Conservation (phyloP, 306 rosid species). For the Trifolium repens region DNA sequence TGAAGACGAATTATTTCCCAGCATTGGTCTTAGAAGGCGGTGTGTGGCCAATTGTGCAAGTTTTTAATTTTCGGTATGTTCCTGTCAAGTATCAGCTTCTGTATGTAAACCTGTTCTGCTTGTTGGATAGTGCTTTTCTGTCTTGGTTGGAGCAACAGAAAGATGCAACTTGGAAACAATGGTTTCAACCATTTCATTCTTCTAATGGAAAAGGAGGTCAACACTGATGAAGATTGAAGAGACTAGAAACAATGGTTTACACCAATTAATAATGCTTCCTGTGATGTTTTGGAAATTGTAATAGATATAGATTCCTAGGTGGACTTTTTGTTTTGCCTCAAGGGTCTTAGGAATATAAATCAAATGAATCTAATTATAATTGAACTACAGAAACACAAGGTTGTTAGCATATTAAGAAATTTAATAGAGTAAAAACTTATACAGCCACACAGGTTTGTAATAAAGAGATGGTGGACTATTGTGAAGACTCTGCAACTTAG, state of each 20-base stretch:
- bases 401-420: too few species aligned
- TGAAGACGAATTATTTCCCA: constrained; percentile 73
- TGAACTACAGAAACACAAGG: neutral
- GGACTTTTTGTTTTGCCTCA: neutral
- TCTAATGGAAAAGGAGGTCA: constrained; percentile 52
- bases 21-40: constrained; percentile 79
- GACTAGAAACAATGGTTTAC: neutral
- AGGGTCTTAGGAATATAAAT: neutral
- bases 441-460: too few species aligned
- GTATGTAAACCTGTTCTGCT: constrained; percentile 84
- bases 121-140: constrained; percentile 81
- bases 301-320: neutral
- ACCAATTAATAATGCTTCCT: neutral
- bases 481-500: too few species aligned
- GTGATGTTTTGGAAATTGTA: constrained; percentile 16
- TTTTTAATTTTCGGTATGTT: constrained; percentile 72
- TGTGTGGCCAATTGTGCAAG: constrained; percentile 78
- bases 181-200: constrained; percentile 61
- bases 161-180: constrained; percentile 88
- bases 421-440: too few species aligned
- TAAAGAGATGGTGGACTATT: too few species aligned
- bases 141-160: constrained; percentile 93
- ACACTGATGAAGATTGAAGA: neutral
- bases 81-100: constrained; percentile 91
- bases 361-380: neutral